These are phyloP conservation scores for Cutaneotrichosporon curvatum DNA, from an alignment of 1,284 basidiomycete species.

Conservation along the genomic window DNA sequence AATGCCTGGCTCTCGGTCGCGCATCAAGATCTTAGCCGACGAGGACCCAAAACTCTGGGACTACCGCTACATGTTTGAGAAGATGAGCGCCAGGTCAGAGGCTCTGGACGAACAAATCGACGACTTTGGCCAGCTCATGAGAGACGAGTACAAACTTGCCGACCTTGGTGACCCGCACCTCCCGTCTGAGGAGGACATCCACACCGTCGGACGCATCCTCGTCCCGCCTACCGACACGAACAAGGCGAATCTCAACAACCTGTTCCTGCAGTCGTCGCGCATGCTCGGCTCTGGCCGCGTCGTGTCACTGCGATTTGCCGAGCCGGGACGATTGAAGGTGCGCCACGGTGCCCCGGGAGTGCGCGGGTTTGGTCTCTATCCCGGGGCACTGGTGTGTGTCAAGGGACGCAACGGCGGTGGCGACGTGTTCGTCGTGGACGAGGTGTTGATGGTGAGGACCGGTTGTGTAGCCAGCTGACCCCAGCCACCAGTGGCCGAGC, in stretches of 20 bases:
- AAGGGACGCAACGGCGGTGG: slow-evolving; percentile 87
- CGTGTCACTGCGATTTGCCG: slow-evolving; percentile 62
- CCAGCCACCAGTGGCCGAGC: slow-evolving; percentile 46
- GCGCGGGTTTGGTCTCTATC: slow-evolving; percentile 72
- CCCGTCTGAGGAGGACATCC: slow-evolving; percentile 66
- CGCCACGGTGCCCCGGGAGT: slow-evolving; percentile 58
- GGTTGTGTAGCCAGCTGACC: background rate
- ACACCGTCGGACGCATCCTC: slow-evolving; percentile 73
- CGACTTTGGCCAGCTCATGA: slow-evolving; percentile 65
- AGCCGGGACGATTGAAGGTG: slow-evolving; percentile 54
- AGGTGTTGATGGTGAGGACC: slow-evolving; percentile 69
- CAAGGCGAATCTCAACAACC: slow-evolving; percentile 66
- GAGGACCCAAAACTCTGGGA: slow-evolving; percentile 32
- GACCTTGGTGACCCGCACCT: slow-evolving; percentile 69
- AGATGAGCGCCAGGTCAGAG: slow-evolving; percentile 70
- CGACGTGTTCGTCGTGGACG: slow-evolving; percentile 72
- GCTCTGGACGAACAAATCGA: slow-evolving; percentile 77
- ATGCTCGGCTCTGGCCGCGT: slow-evolving; percentile 65
- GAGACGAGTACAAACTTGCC: slow-evolving; percentile 60
- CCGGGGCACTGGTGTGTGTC: slow-evolving; percentile 81
- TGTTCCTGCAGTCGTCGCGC: slow-evolving; percentile 74
- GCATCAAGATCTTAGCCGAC: slow-evolving; percentile 26
- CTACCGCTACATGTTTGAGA: slow-evolving; percentile 88
- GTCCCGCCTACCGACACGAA: slow-evolving; percentile 56
- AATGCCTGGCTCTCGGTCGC: slow-evolving; percentile 17